Evolutionary conservation across 352 stramenopile species (phyloP), one percentile per base, ranked within the genome.

Genomic region (Globisporangium solare): DNA sequence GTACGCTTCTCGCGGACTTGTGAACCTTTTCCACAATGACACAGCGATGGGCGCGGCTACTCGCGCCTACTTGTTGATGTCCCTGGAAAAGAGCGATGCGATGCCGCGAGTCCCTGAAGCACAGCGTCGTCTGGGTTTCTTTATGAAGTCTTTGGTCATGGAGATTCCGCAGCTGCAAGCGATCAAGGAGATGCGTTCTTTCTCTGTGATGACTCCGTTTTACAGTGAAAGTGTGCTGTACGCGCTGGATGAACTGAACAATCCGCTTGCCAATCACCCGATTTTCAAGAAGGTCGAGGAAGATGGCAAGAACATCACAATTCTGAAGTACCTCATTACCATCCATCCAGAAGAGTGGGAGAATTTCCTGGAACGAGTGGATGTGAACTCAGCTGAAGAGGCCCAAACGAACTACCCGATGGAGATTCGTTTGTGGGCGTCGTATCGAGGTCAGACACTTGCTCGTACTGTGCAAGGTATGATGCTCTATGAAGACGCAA

Each of bases 141-240:
- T 91, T 52, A 83, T 91, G 73, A 88, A 89, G 48, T 88, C 78
- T 22, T 67, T 91, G 47, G 48, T 86, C 45, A 91, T 91, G 81
- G 75, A 89, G 40, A 91, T 91, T 53, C 81, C 81, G 39, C 75
- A 89, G 56, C 59, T 91, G 48, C 67, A 58, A 10, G 73, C 81
- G 14, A 79, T 91, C 45, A 88, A 87, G 61, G 81, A 91, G 47
- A 89, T 89, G 79, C 76, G 72, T n/a, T 91, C 81, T 21, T 91
- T 91, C 58, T 89, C 76, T 18, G 81, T 91, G 13, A 77, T 91
- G 61, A 91, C 81, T 1, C 81, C 81, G 56, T 91, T 87, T 50
- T 91, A 91, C 67, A 76, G 67, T 62, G 81, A 91, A 61, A 83
- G 63, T 51, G 81, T 91, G 27, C 43, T 91, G 35, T 78, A 83